phyloP scores from a whole-genome alignment of 2,329 filamentous ascomycete species.

The Lasiodiplodia gonubiensis region DNA sequence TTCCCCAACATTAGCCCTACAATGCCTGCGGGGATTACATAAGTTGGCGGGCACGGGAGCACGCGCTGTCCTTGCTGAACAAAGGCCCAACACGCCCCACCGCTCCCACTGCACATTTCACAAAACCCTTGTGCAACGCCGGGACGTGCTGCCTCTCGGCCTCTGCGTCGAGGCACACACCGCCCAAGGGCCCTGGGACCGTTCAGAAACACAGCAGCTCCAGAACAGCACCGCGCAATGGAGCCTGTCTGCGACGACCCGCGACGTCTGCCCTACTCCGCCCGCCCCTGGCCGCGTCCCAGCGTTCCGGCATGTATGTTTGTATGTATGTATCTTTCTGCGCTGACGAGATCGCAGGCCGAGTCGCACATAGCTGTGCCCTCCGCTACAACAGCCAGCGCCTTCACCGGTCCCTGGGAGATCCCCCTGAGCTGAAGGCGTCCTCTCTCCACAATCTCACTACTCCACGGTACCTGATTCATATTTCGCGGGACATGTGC shows the following conservation, averaged over 20 bases:
- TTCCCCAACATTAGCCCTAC: slow-evolving; percentile 20
- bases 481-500: slow-evolving; percentile 12
- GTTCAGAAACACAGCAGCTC: slow-evolving; percentile 4
- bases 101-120: slow-evolving; percentile 23
- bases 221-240: background rate
- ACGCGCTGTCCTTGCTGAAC: slow-evolving; percentile 24
- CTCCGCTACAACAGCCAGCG: background rate
- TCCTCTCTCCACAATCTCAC: slow-evolving; percentile 22
- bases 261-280: slow-evolving; percentile 3
- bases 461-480: slow-evolving; percentile 22
- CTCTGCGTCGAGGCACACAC: slow-evolving; percentile 24
- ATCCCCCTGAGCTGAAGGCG: slow-evolving; percentile 20
- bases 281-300: slow-evolving; percentile 1
- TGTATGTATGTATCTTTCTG: background rate
- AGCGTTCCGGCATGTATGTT: background rate
- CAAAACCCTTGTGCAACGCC: slow-evolving; percentile 21
- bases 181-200: slow-evolving; percentile 6
- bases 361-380: background rate
- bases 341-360: background rate
- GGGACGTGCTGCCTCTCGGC: slow-evolving; percentile 2
- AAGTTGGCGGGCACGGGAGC: slow-evolving; percentile 20
- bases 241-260: slow-evolving; percentile 1
- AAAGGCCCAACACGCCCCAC: slow-evolving; percentile 17
- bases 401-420: slow-evolving; percentile 23
- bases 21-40: slow-evolving; percentile 14